A percentile compares a stretch with the other conserved stretches of the same genome.
phyloP scores from a whole-genome alignment of 2,329 filamentous ascomycete species.

The Paraconiothyrium sp. region DNA sequence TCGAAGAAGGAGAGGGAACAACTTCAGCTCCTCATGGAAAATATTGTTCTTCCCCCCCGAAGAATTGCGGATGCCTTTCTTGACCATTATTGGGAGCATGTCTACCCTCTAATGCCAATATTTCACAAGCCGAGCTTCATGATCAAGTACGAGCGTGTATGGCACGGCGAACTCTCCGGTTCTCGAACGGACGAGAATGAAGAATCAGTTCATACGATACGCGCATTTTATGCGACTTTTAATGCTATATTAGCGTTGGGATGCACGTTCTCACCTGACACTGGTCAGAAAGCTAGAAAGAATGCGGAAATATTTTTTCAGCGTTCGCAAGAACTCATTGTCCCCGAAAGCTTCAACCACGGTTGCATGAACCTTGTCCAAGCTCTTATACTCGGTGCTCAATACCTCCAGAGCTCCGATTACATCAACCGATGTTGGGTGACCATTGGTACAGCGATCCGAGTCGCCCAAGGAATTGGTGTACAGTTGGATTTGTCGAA shows the following conservation, averaged over 20 bases:
- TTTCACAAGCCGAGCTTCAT: constrained; percentile 15
- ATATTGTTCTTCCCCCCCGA: constrained; percentile 16
- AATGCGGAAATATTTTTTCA: constrained; percentile 21
- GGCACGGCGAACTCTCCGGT: neutral
- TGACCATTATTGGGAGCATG: constrained; percentile 17
- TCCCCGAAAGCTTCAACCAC: constrained; percentile 20
- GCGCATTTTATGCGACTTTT: constrained; percentile 25
- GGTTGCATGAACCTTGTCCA: constrained; percentile 34
- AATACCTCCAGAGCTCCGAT: constrained; percentile 38
- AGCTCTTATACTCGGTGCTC: constrained; percentile 32
- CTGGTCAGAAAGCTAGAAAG: constrained; percentile 13
- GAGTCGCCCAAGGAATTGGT: constrained; percentile 37
- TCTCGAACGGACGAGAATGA: constrained; percentile 2
- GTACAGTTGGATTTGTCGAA: constrained; percentile 27
- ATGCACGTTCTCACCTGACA: constrained; percentile 22
- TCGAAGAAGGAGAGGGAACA: constrained; percentile 6
- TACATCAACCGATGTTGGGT: constrained; percentile 34
- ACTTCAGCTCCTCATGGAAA: constrained; percentile 11
- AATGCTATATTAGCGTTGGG: constrained; percentile 38
- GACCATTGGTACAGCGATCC: constrained; percentile 35
- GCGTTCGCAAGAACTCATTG: constrained; percentile 22
- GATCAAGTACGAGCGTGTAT: constrained; percentile 12
- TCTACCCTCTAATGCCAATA: constrained; percentile 19
- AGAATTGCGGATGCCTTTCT: constrained; percentile 14
- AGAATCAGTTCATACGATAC: constrained; percentile 5